Conservation (phyloP, 345 rosid species). For the Durio zibethinus region DNA sequence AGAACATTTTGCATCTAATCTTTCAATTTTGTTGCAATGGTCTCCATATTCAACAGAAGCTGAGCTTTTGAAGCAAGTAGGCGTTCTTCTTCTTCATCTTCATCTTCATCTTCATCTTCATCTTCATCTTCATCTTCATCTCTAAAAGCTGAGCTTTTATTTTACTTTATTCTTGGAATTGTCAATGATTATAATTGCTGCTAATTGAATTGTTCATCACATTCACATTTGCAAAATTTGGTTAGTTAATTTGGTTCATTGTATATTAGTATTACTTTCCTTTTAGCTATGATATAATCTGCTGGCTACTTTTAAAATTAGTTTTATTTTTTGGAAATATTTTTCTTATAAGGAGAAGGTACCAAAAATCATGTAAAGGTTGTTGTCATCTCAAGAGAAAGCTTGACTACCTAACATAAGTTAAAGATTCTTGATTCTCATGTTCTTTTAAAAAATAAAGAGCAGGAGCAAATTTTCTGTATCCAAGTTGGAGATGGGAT, state of each 20-base stretch:
- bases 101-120: not conserved
- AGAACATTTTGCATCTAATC: conserved; percentile 61
- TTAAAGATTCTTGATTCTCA: not conserved
- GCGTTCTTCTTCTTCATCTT: conserved; percentile 11
- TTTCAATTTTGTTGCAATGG: conserved; percentile 75
- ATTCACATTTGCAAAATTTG: not conserved
- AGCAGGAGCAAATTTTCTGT: not conserved
- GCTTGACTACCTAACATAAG: not conserved
- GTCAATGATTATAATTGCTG: not conserved
- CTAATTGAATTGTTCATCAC: not conserved
- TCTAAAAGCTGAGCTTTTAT: too few relatives aligned
- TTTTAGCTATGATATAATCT: not conserved
- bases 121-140: not conserved
- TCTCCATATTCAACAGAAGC: conserved; percentile 84
- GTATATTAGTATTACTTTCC: not conserved
- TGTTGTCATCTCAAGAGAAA: not conserved
- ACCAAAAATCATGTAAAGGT: not conserved
- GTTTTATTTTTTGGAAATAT: not conserved
- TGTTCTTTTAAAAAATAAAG: not conserved
- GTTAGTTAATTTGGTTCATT: not conserved
- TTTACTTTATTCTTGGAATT: not conserved
- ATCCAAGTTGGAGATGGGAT: not conserved
- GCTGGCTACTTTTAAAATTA: not conserved
- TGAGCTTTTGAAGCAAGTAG: conserved; percentile 89
- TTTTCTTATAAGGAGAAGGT: not conserved